These are phyloP conservation scores for Endocarpon pusillum DNA, from an alignment of 495 filamentous ascomycete genomes.

Conservation along the genomic window DNA sequence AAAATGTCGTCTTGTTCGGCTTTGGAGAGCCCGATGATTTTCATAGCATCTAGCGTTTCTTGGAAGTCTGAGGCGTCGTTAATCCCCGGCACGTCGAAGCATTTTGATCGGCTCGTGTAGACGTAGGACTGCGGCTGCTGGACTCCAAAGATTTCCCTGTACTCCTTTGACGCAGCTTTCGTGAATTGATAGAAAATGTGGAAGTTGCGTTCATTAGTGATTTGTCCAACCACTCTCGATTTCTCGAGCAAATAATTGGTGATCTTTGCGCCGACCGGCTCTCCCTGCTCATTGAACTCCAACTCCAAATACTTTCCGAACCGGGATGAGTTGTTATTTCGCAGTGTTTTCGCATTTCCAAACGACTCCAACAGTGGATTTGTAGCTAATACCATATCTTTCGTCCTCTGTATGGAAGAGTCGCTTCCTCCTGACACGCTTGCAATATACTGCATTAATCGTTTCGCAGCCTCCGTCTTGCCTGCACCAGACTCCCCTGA, in stretches of 20 bases:
- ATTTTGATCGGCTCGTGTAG: constrained; percentile 92
- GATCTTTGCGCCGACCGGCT: constrained; percentile 92
- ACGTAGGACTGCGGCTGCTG: constrained; percentile 84
- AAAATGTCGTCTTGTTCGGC: constrained; percentile 92
- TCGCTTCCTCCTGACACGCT: constrained; percentile 80
- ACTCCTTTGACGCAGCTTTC: constrained; percentile 76
- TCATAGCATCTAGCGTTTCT: constrained; percentile 89
- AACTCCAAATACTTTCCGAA: constrained; percentile 98
- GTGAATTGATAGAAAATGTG: constrained; percentile 99
- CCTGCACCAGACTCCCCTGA: constrained; percentile 96
- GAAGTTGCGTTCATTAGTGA: constrained; percentile 90
- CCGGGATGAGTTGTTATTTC: constrained; percentile 97
- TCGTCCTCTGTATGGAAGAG: constrained; percentile 90
- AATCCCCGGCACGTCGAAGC: constrained; percentile 81
- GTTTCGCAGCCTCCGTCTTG: constrained; percentile 98
- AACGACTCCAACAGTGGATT: constrained; percentile 96
- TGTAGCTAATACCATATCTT: constrained; percentile 97
- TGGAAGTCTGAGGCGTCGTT: constrained; percentile 82
- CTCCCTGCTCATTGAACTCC: constrained; percentile 85
- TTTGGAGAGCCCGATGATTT: constrained; percentile 75
- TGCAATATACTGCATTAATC: constrained; percentile 99
- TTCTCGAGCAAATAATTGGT: constrained; percentile 97
- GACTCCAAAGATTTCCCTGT: constrained; percentile 71
- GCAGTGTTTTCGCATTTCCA: constrained; percentile 91
- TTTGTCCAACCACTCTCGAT: constrained; percentile 88